Base-by-base conservation (phyloP, 495 filamentous ascomycete genomes). In the Penicillium bovifimosum region DNA sequence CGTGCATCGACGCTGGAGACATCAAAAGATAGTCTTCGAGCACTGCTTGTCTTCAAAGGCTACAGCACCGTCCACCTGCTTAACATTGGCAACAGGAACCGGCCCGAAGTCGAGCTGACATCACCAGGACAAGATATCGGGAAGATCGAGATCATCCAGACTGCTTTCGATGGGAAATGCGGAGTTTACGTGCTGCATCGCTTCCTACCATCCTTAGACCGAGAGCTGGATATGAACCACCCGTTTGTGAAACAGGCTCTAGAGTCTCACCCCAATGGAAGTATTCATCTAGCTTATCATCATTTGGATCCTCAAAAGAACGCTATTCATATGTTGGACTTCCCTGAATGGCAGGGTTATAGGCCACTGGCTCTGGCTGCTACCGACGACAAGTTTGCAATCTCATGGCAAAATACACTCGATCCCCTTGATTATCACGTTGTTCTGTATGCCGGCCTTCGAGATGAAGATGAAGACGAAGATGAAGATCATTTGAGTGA, bases 371-470 rank as follows among this genome's bases (percentile, higher is more conserved):
- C 67, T 40, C 42, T 75, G 36, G 63, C 68, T 5, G 62, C 54
- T 3, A n/a, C 58, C 28, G 31, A 41, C 16, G 52, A 56, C 11
- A 54, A 44, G 6, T 75, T 75, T 62, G 73, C 67, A 0, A 73
- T 76, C 18, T 74, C 68, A 10, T 76, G 73, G 73, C 64, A 67
- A 34, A 57, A 75, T 53, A n/a, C n/a, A 16, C 41, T 49, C 7
- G 56, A 64, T 13, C 29, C 45, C n/a, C 16, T 43, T 14, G 58
- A 62, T 10, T 41, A 64, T 50, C 55, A 65, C 27, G 70, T 75
- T 0, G 40, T 68, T 6, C 55, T 68, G 17, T 75, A 75, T 41
- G 59, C 44, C 11, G n/a, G 44, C 10, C 10, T 29, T 8, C 9
- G 11, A 24, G 46, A 48, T 16, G 50, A 56, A 7, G 16, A 14